A percentile compares a stretch with the other conserved stretches of the same genome.
These are phyloP conservation scores for Amanita thiersii DNA, from an alignment of 768 basidiomycete genomes.

Conservation along the genomic window DNA sequence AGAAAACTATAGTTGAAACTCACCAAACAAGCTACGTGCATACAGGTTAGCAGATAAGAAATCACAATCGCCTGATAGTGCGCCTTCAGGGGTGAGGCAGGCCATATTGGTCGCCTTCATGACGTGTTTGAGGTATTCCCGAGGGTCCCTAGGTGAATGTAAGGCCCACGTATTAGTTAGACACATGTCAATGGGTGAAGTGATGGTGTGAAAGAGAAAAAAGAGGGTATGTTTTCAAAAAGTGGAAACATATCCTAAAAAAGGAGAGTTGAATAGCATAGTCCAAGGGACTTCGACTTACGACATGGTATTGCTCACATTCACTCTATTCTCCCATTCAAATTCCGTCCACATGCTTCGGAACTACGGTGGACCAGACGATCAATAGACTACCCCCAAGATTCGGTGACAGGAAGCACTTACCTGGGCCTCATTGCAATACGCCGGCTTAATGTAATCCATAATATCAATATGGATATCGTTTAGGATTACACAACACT, in stretches of 20 bases:
- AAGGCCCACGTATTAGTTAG: no score
- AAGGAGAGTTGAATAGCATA: background rate
- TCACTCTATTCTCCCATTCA: slow-evolving; percentile 99
- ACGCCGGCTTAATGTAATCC: slow-evolving; percentile 96
- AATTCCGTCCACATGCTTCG: slow-evolving; percentile 99
- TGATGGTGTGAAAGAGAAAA: background rate
- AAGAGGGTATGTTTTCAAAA: slow-evolving; percentile 2
- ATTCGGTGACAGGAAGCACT: slow-evolving; percentile 13
- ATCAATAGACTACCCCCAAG: background rate
- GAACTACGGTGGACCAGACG: slow-evolving; percentile 44
- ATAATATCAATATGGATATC: slow-evolving; percentile 99
- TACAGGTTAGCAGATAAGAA: slow-evolving; percentile 97
- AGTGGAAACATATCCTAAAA: background rate
- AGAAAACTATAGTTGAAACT: slow-evolving; percentile 19
- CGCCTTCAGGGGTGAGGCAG: slow-evolving; percentile 92
- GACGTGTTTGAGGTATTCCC: slow-evolving; percentile 86
- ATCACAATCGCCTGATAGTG: slow-evolving; percentile 91
- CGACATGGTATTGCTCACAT: slow-evolving; percentile 80
- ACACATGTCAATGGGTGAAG: no score
- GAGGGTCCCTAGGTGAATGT: slow-evolving; percentile 52
- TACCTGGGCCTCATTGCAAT: slow-evolving; percentile 92
- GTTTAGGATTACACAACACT: slow-evolving; percentile 89
- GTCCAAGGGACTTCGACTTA: no score
- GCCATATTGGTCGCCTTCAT: slow-evolving; percentile 98
- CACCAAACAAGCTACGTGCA: slow-evolving; percentile 88